A percentile compares a stretch with the other conserved stretches of the same genome.
Evolutionary conservation across 2,329 filamentous ascomycete genomes (phyloP).

Genomic region (Graphilbum sp.): DNA sequence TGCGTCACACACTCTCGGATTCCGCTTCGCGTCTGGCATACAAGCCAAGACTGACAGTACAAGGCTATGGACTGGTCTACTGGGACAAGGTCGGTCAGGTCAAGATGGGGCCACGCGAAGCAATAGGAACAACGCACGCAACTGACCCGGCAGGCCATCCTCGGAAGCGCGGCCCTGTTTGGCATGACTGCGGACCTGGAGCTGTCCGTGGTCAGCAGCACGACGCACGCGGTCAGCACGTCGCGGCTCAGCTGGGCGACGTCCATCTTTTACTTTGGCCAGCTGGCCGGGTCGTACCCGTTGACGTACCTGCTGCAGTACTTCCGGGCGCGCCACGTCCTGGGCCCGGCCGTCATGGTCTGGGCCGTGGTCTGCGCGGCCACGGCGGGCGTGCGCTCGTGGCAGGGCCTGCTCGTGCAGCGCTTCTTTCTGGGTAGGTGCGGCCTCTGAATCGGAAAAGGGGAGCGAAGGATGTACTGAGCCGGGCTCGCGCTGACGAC

Average conservation of each 20-base stretch:
- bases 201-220: slow-evolving; percentile 32
- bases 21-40: neutral
- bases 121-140: no score
- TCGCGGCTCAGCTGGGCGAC: slow-evolving; percentile 60
- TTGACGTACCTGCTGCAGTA: slow-evolving; percentile 56
- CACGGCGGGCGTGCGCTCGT: slow-evolving; percentile 13
- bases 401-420: slow-evolving; percentile 48
- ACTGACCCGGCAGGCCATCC: slow-evolving; percentile 46
- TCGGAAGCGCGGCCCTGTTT: slow-evolving; percentile 57
- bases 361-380: slow-evolving; percentile 54
- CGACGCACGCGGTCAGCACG: slow-evolving; percentile 40
- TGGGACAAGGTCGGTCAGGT: slow-evolving; percentile 43
- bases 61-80: slow-evolving; percentile 53
- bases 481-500: no score
- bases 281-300: slow-evolving; percentile 58
- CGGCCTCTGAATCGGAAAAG: no score
- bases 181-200: slow-evolving; percentile 53
- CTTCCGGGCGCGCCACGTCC: slow-evolving; percentile 46
- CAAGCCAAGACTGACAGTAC: no score
- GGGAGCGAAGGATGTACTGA: no score
- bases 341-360: slow-evolving; percentile 45
- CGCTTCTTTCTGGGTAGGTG: slow-evolving; percentile 50
- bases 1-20: slow-evolving; percentile 9
- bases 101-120: no score
- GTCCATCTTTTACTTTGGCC: slow-evolving; percentile 66